A percentile compares a stretch with the other conserved stretches of the same genome.
Evolutionary conservation across 176 grass and related monocot species (phyloP).

Genomic region (Hordeum marinum): DNA sequence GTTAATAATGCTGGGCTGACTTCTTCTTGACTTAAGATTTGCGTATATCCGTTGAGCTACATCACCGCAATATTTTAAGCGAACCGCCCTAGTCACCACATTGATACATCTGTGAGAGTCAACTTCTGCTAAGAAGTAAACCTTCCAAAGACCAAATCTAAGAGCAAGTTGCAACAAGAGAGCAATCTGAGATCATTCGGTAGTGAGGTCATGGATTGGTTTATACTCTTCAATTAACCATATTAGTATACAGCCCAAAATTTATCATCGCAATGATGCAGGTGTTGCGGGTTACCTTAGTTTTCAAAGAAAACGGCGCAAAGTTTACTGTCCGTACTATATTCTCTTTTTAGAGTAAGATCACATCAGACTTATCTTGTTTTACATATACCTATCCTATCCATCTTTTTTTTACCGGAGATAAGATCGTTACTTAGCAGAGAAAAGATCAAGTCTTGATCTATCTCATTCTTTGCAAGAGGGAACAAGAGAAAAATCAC

Average conservation of each 20-base stretch:
- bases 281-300: background rate
- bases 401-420: background rate
- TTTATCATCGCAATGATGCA: background rate
- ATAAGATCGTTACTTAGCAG: background rate
- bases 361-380: background rate
- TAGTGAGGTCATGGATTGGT: background rate
- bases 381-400: background rate
- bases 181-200: background rate
- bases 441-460: slow-evolving; percentile 6
- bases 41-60: background rate
- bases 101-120: background rate
- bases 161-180: background rate
- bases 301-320: background rate
- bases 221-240: slow-evolving; percentile 3
- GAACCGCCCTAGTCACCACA: background rate
- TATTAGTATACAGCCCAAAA: background rate
- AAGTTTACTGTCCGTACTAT: too few species aligned
- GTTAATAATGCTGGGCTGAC: background rate
- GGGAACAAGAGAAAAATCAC: background rate
- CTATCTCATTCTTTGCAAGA: background rate
- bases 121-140: background rate
- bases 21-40: background rate
- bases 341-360: background rate
- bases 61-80: background rate
- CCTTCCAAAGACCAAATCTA: background rate